Conservation (phyloP, 1,284 basidiomycete species). For the Cryptococcus sp. region DNA sequence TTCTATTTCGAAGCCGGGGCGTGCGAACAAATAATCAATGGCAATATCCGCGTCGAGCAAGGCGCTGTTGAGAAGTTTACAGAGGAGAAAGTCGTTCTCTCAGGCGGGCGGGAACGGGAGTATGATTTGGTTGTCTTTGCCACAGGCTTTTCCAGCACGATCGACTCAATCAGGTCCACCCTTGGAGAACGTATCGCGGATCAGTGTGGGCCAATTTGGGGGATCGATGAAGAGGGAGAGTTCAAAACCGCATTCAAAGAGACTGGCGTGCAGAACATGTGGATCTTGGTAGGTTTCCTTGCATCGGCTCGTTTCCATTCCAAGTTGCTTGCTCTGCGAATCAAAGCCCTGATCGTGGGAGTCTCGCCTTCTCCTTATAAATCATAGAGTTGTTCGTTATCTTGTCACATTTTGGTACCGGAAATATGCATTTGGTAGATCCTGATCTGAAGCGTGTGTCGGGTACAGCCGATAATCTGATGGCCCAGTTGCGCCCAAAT, state of each 20-base stretch:
- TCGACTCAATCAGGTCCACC: constrained; percentile 43
- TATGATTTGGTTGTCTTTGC: constrained; percentile 66
- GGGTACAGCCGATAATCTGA: too few species aligned
- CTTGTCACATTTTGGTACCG: too few species aligned
- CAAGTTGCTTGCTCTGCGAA: constrained; percentile 19
- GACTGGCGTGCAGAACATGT: constrained; percentile 54
- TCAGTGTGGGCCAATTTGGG: constrained; percentile 55
- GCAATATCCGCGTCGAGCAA: constrained; percentile 32
- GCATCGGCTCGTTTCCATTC: constrained; percentile 25
- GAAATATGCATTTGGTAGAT: too few species aligned
- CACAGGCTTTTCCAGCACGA: constrained; percentile 53
- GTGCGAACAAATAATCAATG: constrained; percentile 34
- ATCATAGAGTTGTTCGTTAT: too few species aligned
- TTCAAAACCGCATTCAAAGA: constrained; percentile 54
- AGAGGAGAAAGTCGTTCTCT: constrained; percentile 21
- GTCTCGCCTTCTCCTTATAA: constrained; percentile 17
- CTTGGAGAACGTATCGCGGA: constrained; percentile 54
- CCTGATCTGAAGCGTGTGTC: too few species aligned
- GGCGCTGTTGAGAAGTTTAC: constrained; percentile 28
- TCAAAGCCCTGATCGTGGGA: constrained; percentile 29
- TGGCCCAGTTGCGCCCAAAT: too few species aligned
- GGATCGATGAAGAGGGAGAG: constrained; percentile 58
- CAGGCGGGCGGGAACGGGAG: constrained; percentile 48
- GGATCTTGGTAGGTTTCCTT: constrained; percentile 56
- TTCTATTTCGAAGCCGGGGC: constrained; percentile 42